These are phyloP conservation scores for Cordyceps fumosorosea DNA, from an alignment of 2,329 filamentous ascomycete genomes.

Conservation along the genomic window DNA sequence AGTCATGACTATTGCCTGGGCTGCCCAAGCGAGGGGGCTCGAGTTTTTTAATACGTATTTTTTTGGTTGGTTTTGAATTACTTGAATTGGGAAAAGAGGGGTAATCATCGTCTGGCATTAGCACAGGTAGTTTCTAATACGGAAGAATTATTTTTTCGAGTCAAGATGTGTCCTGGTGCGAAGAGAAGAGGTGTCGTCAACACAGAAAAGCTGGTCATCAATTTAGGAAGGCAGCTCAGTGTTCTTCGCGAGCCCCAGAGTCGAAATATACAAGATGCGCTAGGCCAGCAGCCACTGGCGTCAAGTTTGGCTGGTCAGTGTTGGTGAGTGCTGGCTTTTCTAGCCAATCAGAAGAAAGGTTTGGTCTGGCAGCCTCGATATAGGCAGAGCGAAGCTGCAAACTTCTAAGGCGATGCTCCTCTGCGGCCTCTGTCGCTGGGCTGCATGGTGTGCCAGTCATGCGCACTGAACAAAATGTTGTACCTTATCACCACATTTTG, in stretches of 20 bases:
- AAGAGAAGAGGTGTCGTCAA: too few relatives aligned
- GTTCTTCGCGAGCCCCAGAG: too few relatives aligned
- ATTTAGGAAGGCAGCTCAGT: too few relatives aligned
- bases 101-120: slow-evolving; percentile 1
- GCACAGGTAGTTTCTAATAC: neutral
- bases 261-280: too few relatives aligned
- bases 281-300: too few relatives aligned
- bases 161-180: too few relatives aligned
- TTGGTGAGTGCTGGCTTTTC: too few relatives aligned
- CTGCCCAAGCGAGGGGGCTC: neutral
- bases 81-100: neutral
- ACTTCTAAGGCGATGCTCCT: neutral
- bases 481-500: neutral
- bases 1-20: slow-evolving; percentile 6
- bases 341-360: too few relatives aligned
- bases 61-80: neutral
- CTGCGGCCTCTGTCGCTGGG: neutral
- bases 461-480: neutral
- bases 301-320: too few relatives aligned
- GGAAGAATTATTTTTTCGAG: neutral
- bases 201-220: too few relatives aligned
- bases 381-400: neutral
- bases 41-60: neutral
- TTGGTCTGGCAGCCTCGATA: neutral
- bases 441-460: neutral